These are phyloP conservation scores for Arthrocladium fulminans DNA, from an alignment of 2,329 filamentous ascomycete species.

Conservation along the genomic window DNA sequence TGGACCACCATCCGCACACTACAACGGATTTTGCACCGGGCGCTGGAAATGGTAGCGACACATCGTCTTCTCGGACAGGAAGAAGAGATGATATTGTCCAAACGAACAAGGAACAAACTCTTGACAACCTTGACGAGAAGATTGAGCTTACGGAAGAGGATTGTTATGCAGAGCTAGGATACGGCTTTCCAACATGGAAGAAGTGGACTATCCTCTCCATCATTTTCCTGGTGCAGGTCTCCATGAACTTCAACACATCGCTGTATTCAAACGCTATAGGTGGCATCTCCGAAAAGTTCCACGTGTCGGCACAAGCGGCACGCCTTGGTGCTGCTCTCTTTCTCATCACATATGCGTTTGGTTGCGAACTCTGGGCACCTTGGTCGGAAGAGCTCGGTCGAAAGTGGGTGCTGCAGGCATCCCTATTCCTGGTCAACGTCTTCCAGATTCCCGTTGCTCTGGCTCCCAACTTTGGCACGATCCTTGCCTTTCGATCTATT, in stretches of 20 bases:
- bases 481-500: slow-evolving; percentile 61
- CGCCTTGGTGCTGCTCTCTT: slow-evolving; percentile 62
- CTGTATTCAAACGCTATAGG: slow-evolving; percentile 61
- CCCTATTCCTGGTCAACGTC: slow-evolving; percentile 66
- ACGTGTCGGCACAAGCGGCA: slow-evolving; percentile 58
- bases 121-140: slow-evolving; percentile 13
- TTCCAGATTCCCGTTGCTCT: slow-evolving; percentile 65
- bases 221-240: slow-evolving; percentile 64
- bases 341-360: slow-evolving; percentile 50
- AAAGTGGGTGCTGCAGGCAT: slow-evolving; percentile 64
- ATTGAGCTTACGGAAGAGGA: slow-evolving; percentile 46
- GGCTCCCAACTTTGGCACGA: slow-evolving; percentile 61
- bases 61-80: background rate
- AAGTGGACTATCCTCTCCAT: slow-evolving; percentile 67
- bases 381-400: slow-evolving; percentile 63
- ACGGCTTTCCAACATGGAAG: slow-evolving; percentile 49
- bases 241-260: slow-evolving; percentile 72
- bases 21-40: background rate
- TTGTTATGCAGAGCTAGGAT: slow-evolving; percentile 59
- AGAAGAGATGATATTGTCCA: background rate
- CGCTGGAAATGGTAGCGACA: background rate
- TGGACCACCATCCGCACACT: background rate
- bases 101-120: background rate
- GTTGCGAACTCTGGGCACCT: slow-evolving; percentile 72
- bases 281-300: slow-evolving; percentile 59